Evolutionary conservation across 257 asterid genomes (phyloP).

Genomic region (Asclepias syriaca): DNA sequence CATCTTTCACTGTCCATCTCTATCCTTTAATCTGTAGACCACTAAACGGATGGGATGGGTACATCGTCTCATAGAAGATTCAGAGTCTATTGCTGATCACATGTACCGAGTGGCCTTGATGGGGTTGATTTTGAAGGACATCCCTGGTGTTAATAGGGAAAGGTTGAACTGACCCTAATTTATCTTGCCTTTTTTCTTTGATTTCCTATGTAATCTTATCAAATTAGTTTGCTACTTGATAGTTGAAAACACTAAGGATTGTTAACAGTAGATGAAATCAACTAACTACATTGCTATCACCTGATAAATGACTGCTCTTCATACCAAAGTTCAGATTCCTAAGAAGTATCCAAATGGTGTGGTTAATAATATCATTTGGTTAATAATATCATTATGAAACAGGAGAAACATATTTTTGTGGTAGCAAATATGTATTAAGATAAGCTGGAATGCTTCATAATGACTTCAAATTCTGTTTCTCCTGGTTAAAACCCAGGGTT

Average conservation of each 20-base stretch:
- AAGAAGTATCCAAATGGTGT: background rate
- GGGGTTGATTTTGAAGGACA: conserved; percentile 80
- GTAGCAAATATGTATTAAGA: background rate
- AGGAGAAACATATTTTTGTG: too few relatives aligned
- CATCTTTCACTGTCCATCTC: background rate
- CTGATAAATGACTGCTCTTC: background rate
- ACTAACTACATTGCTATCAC: background rate
- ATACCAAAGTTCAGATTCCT: background rate
- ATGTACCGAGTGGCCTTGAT: conserved; percentile 95
- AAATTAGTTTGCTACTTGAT: background rate
- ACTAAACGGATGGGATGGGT: conserved; percentile 96
- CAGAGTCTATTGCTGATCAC: conserved; percentile 96
- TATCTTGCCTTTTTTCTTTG: background rate
- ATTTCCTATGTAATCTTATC: conserved; percentile 1
- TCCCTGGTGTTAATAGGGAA: conserved; percentile 87
- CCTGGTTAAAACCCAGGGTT: background rate
- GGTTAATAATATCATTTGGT: background rate
- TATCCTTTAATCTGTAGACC: conserved; percentile 37
- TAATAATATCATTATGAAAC: too few relatives aligned
- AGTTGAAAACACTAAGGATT: background rate
- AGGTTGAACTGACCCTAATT: conserved; percentile 43
- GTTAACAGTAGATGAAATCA: background rate
- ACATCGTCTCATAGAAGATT: conserved; percentile 71
- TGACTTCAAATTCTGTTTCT: background rate
- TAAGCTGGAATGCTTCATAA: background rate